Conservation (phyloP, 495 filamentous ascomycete genomes). For the Penicillium manginii region DNA sequence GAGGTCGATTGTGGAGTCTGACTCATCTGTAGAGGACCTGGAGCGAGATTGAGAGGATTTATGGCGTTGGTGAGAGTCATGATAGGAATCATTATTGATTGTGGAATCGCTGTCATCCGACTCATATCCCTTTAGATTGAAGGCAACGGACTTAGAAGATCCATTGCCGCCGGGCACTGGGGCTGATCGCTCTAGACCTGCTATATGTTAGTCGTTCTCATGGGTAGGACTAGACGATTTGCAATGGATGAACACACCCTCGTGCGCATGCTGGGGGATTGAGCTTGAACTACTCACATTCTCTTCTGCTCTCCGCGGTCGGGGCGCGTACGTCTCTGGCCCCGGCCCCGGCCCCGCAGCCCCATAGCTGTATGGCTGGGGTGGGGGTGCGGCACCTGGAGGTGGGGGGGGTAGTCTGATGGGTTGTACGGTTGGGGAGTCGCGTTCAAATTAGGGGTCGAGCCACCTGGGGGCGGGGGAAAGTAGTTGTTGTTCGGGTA, state of each 20-base stretch:
- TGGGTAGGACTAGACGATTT: not conserved
- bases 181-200: conserved; percentile 31
- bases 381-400: conserved; percentile 44
- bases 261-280: conserved; percentile 39
- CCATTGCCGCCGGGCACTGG: not conserved
- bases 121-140: conserved; percentile 46
- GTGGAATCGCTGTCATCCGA: conserved; percentile 50
- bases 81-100: conserved; percentile 21
- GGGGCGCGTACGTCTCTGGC: conserved; percentile 45
- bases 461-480: conserved; percentile 46
- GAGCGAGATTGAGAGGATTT: conserved; percentile 17
- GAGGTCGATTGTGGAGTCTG: conserved; percentile 56
- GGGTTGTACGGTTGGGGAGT: conserved; percentile 40
- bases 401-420: conserved; percentile 51
- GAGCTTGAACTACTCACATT: conserved; percentile 61
- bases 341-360: conserved; percentile 39
- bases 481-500: conserved; percentile 46
- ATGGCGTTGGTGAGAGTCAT: conserved; percentile 24
- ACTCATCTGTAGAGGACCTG: conserved; percentile 29
- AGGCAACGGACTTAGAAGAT: conserved; percentile 42
- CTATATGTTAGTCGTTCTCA: conserved; percentile 23
- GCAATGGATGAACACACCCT: conserved; percentile 45
- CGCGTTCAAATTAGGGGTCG: conserved; percentile 35
- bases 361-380: conserved; percentile 49
- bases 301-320: conserved; percentile 54